Conservation (phyloP, 176 grass and related monocot species). For the Oryza meridionalis region DNA sequence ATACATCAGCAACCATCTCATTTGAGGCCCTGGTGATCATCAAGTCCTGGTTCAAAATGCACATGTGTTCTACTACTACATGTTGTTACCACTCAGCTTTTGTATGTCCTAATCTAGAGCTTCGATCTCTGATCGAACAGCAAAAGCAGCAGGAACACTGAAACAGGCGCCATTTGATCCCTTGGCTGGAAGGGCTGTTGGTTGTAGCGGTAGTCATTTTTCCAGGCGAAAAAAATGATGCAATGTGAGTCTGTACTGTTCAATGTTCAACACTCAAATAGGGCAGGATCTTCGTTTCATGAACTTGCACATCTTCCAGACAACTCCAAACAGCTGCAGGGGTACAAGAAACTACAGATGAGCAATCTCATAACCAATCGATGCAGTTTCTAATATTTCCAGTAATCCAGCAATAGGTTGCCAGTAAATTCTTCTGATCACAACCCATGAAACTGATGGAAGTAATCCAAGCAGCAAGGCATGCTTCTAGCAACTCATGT, state of each 20-base stretch:
- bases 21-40: no score
- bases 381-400: background rate
- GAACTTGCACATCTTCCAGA: background rate
- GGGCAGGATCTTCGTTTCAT: background rate
- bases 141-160: background rate
- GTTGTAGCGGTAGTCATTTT: no score
- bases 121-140: background rate
- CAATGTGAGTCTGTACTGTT: background rate
- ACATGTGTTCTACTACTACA: no score
- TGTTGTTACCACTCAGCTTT: no score
- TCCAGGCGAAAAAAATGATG: background rate
- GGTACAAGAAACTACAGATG: background rate
- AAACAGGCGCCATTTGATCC: background rate
- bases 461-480: conserved; percentile 9
- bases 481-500: background rate
- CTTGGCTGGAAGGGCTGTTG: background rate
- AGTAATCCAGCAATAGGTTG: background rate
- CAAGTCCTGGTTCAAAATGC: no score
- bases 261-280: background rate
- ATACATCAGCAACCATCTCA: no score
- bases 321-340: background rate
- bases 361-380: background rate
- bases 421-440: background rate
- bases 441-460: background rate
- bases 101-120: background rate